Evolutionary conservation across 2,329 filamentous ascomycete genomes (phyloP).

Genomic region (Fusarium hostae): DNA sequence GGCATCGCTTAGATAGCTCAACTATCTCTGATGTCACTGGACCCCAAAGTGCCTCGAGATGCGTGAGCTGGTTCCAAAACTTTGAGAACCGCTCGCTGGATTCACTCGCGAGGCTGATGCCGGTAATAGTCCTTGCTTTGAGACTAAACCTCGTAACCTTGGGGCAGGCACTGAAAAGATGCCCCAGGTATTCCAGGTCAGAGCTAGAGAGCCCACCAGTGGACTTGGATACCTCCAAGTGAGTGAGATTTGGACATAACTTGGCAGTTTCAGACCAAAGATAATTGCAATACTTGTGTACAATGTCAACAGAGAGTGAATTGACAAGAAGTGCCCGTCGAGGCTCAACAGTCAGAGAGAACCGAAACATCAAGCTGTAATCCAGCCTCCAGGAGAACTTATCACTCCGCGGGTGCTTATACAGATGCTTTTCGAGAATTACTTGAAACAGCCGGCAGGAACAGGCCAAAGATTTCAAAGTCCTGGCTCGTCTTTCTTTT

Average conservation of each 20-base stretch:
- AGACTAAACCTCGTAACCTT: not conserved
- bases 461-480: not conserved
- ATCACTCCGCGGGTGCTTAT: not conserved
- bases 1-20: not conserved
- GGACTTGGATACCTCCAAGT: not conserved
- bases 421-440: not conserved
- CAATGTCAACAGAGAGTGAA: not conserved
- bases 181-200: not conserved
- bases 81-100: not conserved
- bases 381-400: not conserved
- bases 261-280: not conserved
- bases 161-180: not conserved
- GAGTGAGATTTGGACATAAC: not conserved
- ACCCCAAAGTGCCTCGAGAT: not conserved
- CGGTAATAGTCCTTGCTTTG: not conserved
- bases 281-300: not conserved
- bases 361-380: not conserved
- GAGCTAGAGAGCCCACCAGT: no score
- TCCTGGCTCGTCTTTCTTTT: not conserved
- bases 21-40: not conserved
- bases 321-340: not conserved
- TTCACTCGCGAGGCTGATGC: no score
- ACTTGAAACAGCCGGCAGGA: not conserved
- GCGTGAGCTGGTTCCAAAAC: not conserved
- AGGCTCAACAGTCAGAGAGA: not conserved